These are phyloP conservation scores for Tubosaeta sp. DNA, from an alignment of 768 basidiomycete genomes.

Conservation along the genomic window DNA sequence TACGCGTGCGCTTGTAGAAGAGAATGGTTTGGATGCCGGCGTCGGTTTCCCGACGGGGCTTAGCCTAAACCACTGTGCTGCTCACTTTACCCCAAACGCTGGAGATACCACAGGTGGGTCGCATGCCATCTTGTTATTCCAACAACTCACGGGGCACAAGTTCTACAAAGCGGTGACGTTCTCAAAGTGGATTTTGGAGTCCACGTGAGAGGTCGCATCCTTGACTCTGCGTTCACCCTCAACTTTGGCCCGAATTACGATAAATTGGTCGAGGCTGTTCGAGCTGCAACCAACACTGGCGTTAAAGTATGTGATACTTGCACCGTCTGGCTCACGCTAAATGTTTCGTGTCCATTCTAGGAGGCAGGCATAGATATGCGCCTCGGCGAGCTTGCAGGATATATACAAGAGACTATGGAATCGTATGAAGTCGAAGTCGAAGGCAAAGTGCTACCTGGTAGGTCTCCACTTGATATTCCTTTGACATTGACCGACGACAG, in stretches of 20 bases:
- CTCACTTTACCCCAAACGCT: conserved; percentile 95
- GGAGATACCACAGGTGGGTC: conserved; percentile 76
- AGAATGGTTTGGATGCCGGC: conserved; percentile 78
- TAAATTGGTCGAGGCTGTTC: conserved; percentile 83
- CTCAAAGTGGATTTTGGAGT: conserved; percentile 98
- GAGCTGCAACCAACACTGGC: conserved; percentile 92
- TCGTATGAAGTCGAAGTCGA: conserved; percentile 95
- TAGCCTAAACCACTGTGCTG: conserved; percentile 90
- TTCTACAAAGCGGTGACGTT: conserved; percentile 78
- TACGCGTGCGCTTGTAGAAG: conserved; percentile 88
- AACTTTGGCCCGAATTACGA: conserved; percentile 88
- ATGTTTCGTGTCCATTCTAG: conserved; percentile 35
- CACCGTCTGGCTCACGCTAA: conserved; percentile 4
- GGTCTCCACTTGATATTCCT: neutral
- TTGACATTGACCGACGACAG: neutral
- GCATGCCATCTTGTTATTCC: neutral
- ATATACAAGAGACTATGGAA: conserved; percentile 98
- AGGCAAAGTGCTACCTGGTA: conserved; percentile 79
- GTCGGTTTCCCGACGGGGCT: conserved; percentile 97
- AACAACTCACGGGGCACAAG: conserved; percentile 38
- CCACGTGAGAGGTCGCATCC: conserved; percentile 92
- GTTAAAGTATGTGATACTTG: conserved; percentile 54
- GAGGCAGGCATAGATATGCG: conserved; percentile 96
- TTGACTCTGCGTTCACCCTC: conserved; percentile 95
- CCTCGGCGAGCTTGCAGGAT: conserved; percentile 85